Percentiles rank a stretch among this genome's conserved stretches.
These are phyloP conservation scores for Misopates orontium DNA, from an alignment of 257 asterid genomes.

Conservation along the genomic window DNA sequence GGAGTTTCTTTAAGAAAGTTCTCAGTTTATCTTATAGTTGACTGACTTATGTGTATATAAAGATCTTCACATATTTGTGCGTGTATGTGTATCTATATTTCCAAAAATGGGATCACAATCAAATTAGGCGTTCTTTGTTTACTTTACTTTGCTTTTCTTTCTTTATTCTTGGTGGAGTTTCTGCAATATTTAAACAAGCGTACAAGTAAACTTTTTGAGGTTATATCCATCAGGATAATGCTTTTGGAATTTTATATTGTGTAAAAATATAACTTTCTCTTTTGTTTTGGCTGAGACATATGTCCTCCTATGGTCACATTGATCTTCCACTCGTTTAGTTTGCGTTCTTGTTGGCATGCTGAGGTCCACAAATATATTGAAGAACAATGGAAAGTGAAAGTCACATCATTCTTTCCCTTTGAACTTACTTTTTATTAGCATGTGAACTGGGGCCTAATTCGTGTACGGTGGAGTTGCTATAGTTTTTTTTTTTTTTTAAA, in stretches of 20 bases:
- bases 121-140: too few species aligned
- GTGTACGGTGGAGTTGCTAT: not conserved
- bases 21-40: too few species aligned
- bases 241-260: not conserved
- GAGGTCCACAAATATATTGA: not conserved
- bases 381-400: conserved; percentile 5
- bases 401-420: conserved; percentile 5
- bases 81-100: not conserved
- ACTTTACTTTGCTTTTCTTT: not conserved
- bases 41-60: not conserved
- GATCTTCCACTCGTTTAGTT: not conserved
- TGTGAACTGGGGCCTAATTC: not conserved
- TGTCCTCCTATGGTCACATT: not conserved
- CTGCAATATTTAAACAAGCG: not conserved
- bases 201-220: not conserved
- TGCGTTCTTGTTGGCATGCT: not conserved
- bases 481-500: not conserved
- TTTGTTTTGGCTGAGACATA: not conserved
- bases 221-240: not conserved
- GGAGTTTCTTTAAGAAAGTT: too few species aligned
- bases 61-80: too few species aligned
- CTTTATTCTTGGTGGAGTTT: not conserved
- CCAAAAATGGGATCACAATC: too few species aligned
- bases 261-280: not conserved
- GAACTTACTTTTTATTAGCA: not conserved